These are phyloP conservation scores for Blastocystis sp. DNA, from an alignment of 352 stramenopile species.

Conservation along the genomic window DNA sequence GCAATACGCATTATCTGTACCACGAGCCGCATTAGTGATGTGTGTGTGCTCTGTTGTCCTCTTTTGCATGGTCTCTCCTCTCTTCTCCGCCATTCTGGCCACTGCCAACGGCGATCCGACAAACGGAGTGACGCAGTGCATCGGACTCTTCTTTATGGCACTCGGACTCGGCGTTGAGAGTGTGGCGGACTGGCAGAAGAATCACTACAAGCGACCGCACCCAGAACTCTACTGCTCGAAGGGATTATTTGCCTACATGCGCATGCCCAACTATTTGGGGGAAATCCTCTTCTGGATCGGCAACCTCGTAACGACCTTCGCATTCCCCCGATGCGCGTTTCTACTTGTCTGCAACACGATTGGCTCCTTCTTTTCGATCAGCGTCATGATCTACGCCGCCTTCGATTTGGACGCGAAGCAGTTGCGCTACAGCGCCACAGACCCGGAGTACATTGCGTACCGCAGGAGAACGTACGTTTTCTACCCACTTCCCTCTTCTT, in stretches of 20 bases:
- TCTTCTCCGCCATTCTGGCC: background rate
- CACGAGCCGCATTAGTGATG: background rate
- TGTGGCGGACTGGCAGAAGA: background rate
- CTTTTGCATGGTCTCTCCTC: background rate
- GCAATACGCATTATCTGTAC: background rate
- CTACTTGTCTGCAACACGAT: background rate
- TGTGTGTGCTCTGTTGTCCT: background rate
- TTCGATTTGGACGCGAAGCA: constrained; percentile 4
- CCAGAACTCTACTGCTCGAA: background rate
- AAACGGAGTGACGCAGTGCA: background rate
- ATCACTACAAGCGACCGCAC: background rate
- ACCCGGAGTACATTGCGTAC: constrained; percentile 20
- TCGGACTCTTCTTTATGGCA: background rate
- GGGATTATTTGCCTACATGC: background rate
- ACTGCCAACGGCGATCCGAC: background rate
- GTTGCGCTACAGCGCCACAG: background rate
- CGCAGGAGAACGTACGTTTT: background rate
- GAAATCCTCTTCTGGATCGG: constrained; percentile 21
- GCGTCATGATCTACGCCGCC: background rate
- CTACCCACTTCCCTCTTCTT: background rate
- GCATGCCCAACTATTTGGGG: constrained; percentile 25
- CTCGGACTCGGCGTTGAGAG: background rate
- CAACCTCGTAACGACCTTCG: background rate
- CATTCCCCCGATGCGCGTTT: background rate
- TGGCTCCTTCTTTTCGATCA: background rate